These are phyloP conservation scores for Suillus ampliporus DNA, from an alignment of 768 basidiomycete species.

Conservation along the genomic window DNA sequence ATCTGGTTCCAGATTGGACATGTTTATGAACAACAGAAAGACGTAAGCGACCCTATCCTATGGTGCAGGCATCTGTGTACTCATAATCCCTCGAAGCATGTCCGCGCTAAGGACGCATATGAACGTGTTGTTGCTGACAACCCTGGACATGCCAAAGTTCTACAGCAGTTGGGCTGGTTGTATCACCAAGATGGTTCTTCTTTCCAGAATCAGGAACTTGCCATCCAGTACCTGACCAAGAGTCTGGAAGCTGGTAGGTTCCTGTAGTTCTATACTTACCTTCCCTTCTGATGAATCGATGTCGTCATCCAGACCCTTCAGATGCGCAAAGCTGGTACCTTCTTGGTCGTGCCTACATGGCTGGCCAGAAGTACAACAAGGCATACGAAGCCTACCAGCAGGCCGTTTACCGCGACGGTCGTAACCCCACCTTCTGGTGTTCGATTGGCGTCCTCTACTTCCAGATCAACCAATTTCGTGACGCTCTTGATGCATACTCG, in stretches of 20 bases:
- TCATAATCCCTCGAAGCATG: slow-evolving; percentile 59
- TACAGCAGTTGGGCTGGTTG: slow-evolving; percentile 97
- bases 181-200: slow-evolving; percentile 95
- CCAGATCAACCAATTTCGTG: slow-evolving; percentile 99
- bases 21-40: slow-evolving; percentile 96
- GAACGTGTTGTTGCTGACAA: slow-evolving; percentile 94
- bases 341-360: slow-evolving; percentile 98
- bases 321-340: slow-evolving; percentile 99
- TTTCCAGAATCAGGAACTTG: slow-evolving; percentile 95
- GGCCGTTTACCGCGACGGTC: slow-evolving; percentile 97
- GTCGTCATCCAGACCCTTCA: slow-evolving; percentile 68
- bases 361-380: slow-evolving; percentile 98
- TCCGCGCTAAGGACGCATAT: slow-evolving; percentile 91
- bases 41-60: slow-evolving; percentile 57
- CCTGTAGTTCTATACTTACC: neutral
- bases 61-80: slow-evolving; percentile 7
- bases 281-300: slow-evolving; percentile 3
- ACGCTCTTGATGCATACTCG: slow-evolving; percentile 98
- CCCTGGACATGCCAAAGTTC: slow-evolving; percentile 93
- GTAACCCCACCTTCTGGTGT: slow-evolving; percentile 99
- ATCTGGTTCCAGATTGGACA: slow-evolving; percentile 99
- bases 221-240: slow-evolving; percentile 93
- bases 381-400: slow-evolving; percentile 99
- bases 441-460: slow-evolving; percentile 99
- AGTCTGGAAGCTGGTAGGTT: slow-evolving; percentile 89